phyloP scores from a whole-genome alignment of 2,329 filamentous ascomycete species.

The Talaromyces sp. region DNA sequence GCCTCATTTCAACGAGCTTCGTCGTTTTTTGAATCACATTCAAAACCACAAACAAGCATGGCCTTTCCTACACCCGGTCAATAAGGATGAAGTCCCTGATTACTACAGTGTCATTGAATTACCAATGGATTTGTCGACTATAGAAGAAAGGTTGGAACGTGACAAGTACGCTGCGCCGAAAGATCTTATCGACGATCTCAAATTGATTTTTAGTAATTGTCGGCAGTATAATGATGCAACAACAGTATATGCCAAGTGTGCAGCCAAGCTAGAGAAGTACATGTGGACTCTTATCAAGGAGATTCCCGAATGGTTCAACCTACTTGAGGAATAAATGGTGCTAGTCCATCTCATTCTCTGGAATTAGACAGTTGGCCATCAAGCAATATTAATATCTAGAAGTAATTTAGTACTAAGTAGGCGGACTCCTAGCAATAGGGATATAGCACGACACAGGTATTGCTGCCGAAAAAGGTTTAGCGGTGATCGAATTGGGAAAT shows the following conservation, averaged over 20 bases:
- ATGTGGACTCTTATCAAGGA: slow-evolving; percentile 92
- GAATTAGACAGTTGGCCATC: too few species aligned
- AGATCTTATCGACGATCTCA: slow-evolving; percentile 84
- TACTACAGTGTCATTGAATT: slow-evolving; percentile 98
- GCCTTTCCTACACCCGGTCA: slow-evolving; percentile 93
- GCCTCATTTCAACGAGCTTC: slow-evolving; percentile 89
- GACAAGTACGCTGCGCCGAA: slow-evolving; percentile 87
- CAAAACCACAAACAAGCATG: slow-evolving; percentile 90
- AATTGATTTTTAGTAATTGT: slow-evolving; percentile 90
- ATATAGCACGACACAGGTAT: too few species aligned
- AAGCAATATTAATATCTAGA: too few species aligned
- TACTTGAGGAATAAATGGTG: background rate
- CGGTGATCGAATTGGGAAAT: too few species aligned
- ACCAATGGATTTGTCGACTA: slow-evolving; percentile 92
- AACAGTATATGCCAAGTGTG: slow-evolving; percentile 90
- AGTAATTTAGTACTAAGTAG: too few species aligned
- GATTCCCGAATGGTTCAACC: slow-evolving; percentile 76
- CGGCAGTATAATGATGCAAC: slow-evolving; percentile 93
- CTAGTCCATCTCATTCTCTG: too few species aligned
- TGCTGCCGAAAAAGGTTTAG: too few species aligned
- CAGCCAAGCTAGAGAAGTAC: slow-evolving; percentile 86
- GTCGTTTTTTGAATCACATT: slow-evolving; percentile 88
- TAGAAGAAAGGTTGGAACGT: slow-evolving; percentile 91
- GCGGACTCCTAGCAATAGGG: too few species aligned
- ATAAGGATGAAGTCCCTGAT: slow-evolving; percentile 89